A percentile compares a stretch with the other conserved stretches of the same genome.
Evolutionary conservation across 2,329 filamentous ascomycete species (phyloP).

Genomic region (Cordyceps cicadae): DNA sequence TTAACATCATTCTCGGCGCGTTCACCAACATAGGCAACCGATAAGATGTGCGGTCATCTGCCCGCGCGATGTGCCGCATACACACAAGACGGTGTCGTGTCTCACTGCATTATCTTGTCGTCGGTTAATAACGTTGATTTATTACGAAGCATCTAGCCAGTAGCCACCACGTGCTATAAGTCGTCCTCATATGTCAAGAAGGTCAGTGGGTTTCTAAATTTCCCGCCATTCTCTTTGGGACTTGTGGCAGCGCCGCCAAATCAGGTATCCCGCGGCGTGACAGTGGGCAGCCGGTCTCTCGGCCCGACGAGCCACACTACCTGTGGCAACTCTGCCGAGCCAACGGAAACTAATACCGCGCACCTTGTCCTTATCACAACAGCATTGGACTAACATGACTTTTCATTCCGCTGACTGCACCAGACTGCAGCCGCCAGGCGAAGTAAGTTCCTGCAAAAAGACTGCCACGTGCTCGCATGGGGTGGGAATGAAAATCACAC

Average conservation of each 20-base stretch:
- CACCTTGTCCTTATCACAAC: not conserved
- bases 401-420: not conserved
- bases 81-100: not conserved
- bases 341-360: not conserved
- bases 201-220: not conserved
- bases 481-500: not conserved
- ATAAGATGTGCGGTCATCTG: not conserved
- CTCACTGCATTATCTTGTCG: not conserved
- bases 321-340: not conserved
- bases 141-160: no score
- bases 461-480: not conserved
- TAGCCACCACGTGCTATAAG: not conserved
- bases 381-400: no score
- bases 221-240: not conserved
- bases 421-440: not conserved
- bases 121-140: no score
- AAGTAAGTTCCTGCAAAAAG: not conserved
- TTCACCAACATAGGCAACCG: not conserved
- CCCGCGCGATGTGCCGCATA: not conserved
- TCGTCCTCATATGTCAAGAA: not conserved
- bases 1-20: not conserved
- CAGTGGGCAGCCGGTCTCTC: not conserved
- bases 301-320: conserved; percentile 7
- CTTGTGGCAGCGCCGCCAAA: not conserved
- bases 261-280: conserved; percentile 6